A percentile compares a stretch with the other conserved stretches of the same genome.
These are phyloP conservation scores for Keithomyces neogunnii DNA, from an alignment of 2,329 filamentous ascomycete genomes.

Conservation along the genomic window DNA sequence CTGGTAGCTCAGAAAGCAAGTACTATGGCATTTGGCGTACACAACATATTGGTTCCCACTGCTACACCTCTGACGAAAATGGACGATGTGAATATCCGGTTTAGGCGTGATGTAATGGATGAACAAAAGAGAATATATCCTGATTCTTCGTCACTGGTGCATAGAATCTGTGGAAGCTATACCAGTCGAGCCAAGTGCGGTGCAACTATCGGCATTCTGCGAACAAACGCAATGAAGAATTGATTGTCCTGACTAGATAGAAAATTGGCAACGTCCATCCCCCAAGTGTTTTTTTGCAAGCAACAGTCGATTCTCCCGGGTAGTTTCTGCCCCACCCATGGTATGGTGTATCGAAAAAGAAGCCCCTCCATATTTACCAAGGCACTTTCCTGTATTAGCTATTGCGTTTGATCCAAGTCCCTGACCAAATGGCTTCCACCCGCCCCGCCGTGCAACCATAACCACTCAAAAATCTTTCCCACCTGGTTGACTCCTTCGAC, in stretches of 20 bases:
- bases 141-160: not conserved
- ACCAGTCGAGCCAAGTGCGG: not conserved
- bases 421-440: not conserved
- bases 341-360: too few relatives aligned
- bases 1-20: slow-evolving; percentile 39
- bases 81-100: slow-evolving; percentile 10
- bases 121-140: not conserved
- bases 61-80: slow-evolving; percentile 5
- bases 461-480: not conserved
- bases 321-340: not conserved
- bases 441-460: not conserved
- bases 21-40: slow-evolving; percentile 42
- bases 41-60: slow-evolving; percentile 54
- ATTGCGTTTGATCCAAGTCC: too few relatives aligned
- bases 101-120: not conserved
- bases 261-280: too few relatives aligned
- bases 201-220: not conserved
- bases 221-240: too few relatives aligned
- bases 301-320: not conserved
- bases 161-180: not conserved
- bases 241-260: too few relatives aligned
- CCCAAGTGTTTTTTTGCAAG: too few relatives aligned
- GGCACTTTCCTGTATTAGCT: too few relatives aligned
- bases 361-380: too few relatives aligned
- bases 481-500: not conserved